Conservation (phyloP, 768 basidiomycete species). For the Epithele typhae region DNA sequence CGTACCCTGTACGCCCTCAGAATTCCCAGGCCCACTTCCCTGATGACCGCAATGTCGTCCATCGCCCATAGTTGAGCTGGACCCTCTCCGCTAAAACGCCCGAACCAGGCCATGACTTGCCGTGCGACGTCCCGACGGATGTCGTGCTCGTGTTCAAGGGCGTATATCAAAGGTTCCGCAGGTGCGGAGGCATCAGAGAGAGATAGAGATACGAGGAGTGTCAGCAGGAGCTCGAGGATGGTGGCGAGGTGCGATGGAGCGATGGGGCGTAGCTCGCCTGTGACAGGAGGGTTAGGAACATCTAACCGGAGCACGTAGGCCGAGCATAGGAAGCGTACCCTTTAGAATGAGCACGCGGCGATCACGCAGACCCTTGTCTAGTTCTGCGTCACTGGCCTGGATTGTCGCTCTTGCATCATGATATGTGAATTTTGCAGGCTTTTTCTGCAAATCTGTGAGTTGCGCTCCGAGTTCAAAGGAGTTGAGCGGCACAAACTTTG, state of each 20-base stretch:
- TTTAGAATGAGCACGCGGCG: slow-evolving; percentile 69
- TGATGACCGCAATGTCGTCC: slow-evolving; percentile 57
- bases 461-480: too few species aligned
- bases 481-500: too few species aligned
- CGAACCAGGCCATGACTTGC: slow-evolving; percentile 85
- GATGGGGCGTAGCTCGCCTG: slow-evolving; percentile 74
- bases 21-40: slow-evolving; percentile 74
- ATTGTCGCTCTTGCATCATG: slow-evolving; percentile 58
- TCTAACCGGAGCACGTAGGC: not conserved
- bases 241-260: slow-evolving; percentile 59
- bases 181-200: slow-evolving; percentile 48
- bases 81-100: slow-evolving; percentile 37
- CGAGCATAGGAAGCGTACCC: slow-evolving; percentile 36
- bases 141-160: slow-evolving; percentile 72
- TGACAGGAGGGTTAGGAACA: not conserved
- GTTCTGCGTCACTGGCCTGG: slow-evolving; percentile 80
- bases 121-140: slow-evolving; percentile 52
- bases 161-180: slow-evolving; percentile 52
- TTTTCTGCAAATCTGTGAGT: too few species aligned
- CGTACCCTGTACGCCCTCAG: slow-evolving; percentile 57
- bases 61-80: slow-evolving; percentile 59
- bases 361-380: slow-evolving; percentile 59
- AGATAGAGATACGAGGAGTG: slow-evolving; percentile 61
- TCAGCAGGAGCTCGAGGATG: slow-evolving; percentile 74
- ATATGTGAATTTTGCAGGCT: slow-evolving; percentile 44